Conservation (phyloP, 2,329 filamentous ascomycete genomes). For the Hypoxylon sp. region DNA sequence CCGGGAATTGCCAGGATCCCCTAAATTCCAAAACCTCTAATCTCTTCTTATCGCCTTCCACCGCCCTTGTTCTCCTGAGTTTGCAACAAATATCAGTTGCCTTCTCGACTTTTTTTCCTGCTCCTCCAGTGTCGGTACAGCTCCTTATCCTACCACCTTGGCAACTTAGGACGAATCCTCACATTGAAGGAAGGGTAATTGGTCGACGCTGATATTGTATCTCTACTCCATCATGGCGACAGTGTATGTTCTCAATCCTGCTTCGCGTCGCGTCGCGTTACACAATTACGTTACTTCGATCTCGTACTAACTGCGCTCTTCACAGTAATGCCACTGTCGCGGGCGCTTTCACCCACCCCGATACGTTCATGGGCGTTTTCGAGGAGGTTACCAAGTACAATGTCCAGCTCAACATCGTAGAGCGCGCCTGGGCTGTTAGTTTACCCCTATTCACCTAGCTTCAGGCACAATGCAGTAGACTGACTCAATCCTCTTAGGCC, state of each 20-base stretch:
- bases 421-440: conserved; percentile 89
- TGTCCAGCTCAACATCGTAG: conserved; percentile 86
- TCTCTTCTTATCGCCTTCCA: conserved; percentile 48
- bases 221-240: conserved; percentile 50
- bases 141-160: conserved; percentile 19
- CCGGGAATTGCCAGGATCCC: conserved; percentile 37
- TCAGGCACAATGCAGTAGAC: conserved; percentile 27
- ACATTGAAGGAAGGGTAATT: conserved; percentile 13
- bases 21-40: conserved; percentile 41
- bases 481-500: conserved; percentile 62
- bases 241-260: conserved; percentile 46
- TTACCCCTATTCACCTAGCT: conserved; percentile 32
- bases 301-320: conserved; percentile 34
- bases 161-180: not conserved
- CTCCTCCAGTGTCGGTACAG: conserved; percentile 20
- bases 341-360: conserved; percentile 63
- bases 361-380: conserved; percentile 70
- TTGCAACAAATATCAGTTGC: conserved; percentile 37
- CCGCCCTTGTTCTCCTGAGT: conserved; percentile 37
- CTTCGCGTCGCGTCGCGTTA: not conserved
- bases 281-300: conserved; percentile 13
- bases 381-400: conserved; percentile 80
- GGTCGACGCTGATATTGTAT: conserved; percentile 19
- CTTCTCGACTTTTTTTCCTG: conserved; percentile 33
- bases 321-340: conserved; percentile 67